Evolutionary conservation across 495 filamentous ascomycete genomes (phyloP), one percentile per base, ranked within the genome.

Genomic region (Tuber brumale): DNA sequence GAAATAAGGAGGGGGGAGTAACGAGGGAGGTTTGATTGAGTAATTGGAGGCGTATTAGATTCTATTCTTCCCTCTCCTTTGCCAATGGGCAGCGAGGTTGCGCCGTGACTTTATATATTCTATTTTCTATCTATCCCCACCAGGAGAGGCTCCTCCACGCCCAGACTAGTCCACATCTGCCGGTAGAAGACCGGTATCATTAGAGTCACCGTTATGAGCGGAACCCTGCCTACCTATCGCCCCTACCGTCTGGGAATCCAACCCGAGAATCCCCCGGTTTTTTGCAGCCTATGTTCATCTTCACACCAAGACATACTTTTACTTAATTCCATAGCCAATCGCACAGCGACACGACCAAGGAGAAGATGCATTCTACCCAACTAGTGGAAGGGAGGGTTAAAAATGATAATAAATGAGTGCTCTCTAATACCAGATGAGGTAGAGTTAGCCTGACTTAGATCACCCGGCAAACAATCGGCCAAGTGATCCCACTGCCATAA

Each of bases 281-380:
- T 66, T 66, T 27, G 57, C 4, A 66, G 57, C 57, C 57, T 66
- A 66, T 66, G 57, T 35, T 66, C 31, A 27, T 27, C 57, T 31
- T 66, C 57, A 61, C 57, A 61, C 57, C 57, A 66, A 6, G 57
- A 66, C 35, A 14, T 35, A 66, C 57, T 35, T 19, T 66, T 66
- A n/a, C 27, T 35, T 7, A 66, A 66, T 19, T 31, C 27, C 57
- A 14, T 19, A 35, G 57, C 57, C 57, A 66, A 66, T 66, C 57
- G 57, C 57, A 35, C 57, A 66, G 31, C 57, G 57, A 66, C 57
- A 66, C 57, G 57, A 66, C 57, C 57, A 35, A 27, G 57, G 57
- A 27, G 12, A 12, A 31, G 27, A 66, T 19, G 57, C 57, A 66
- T 66, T 66, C 57, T 31, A 19, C 57, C 57, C 57, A 66, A 35